phyloP scores from a whole-genome alignment of 1,139 yeast species.

The Torulaspora pretoriensis region DNA sequence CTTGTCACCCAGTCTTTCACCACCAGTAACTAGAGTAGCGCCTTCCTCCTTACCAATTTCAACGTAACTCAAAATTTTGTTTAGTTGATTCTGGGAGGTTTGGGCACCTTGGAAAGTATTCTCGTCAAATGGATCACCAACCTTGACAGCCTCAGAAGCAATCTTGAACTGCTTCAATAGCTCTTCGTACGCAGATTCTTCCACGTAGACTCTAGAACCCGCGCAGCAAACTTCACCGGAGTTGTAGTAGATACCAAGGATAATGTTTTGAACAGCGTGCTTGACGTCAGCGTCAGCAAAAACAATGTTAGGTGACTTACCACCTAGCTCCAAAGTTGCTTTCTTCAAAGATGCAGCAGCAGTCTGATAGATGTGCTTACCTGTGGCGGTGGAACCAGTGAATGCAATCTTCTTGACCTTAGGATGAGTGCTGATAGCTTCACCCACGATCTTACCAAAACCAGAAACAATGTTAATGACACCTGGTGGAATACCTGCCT shows the following conservation, averaged over 20 bases:
- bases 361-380: slow-evolving; percentile 51
- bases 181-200: slow-evolving; percentile 53
- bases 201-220: slow-evolving; percentile 58
- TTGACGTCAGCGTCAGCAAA: slow-evolving; percentile 53
- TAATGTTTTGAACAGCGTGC: slow-evolving; percentile 44
- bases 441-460: slow-evolving; percentile 56
- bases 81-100: slow-evolving; percentile 51
- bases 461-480: slow-evolving; percentile 56
- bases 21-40: slow-evolving; percentile 56
- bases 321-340: slow-evolving; percentile 60
- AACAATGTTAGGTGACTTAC: slow-evolving; percentile 59
- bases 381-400: slow-evolving; percentile 61
- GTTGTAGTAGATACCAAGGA: slow-evolving; percentile 49
- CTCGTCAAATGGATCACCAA: slow-evolving; percentile 60
- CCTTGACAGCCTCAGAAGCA: slow-evolving; percentile 45
- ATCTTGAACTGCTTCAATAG: slow-evolving; percentile 45
- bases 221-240: slow-evolving; percentile 68
- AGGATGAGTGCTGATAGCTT: slow-evolving; percentile 51
- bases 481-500: slow-evolving; percentile 57
- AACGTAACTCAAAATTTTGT: slow-evolving; percentile 53
- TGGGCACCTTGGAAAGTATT: slow-evolving; percentile 60
- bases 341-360: slow-evolving; percentile 54
- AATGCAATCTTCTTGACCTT: slow-evolving; percentile 54
- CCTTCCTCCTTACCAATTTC: slow-evolving; percentile 58
- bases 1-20: slow-evolving; percentile 50